Conservation (phyloP, 257 asterid genomes). For the Capsicum pubescens region DNA sequence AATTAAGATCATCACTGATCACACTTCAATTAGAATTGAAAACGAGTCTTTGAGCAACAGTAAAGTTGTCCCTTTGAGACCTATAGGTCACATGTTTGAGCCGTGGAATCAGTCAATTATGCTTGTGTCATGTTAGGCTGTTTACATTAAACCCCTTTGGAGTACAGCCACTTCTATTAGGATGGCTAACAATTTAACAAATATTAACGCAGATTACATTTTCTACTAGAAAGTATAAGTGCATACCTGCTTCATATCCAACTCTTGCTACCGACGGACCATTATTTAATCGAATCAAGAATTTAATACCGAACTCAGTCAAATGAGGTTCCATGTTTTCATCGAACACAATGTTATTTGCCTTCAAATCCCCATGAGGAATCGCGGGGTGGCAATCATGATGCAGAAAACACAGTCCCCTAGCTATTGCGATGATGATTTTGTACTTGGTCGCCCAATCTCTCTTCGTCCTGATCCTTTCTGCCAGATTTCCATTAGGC, state of each 20-base stretch:
- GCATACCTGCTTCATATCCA: slow-evolving; percentile 62
- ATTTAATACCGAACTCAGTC: slow-evolving; percentile 70
- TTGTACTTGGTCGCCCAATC: slow-evolving; percentile 76
- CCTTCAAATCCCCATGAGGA: slow-evolving; percentile 78
- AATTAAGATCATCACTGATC: slow-evolving; percentile 4
- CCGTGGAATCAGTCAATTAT: not conserved
- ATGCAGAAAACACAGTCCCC: slow-evolving; percentile 79
- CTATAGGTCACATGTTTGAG: not conserved
- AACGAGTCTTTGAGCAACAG: not conserved
- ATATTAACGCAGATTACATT: not conserved
- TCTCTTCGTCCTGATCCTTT: slow-evolving; percentile 53
- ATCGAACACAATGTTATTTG: slow-evolving; percentile 69
- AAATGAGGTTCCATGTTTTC: slow-evolving; percentile 89
- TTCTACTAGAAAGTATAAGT: not conserved
- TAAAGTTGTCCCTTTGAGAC: not conserved
- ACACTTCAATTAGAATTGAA: not conserved
- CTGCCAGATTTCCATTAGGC: slow-evolving; percentile 71
- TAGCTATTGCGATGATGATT: slow-evolving; percentile 65
- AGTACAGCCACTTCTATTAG: not conserved
- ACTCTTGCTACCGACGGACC: slow-evolving; percentile 36
- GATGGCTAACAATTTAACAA: not conserved
- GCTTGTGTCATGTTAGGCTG: no score
- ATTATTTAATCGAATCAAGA: slow-evolving; percentile 44
- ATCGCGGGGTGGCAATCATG: slow-evolving; percentile 81
- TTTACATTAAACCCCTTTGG: not conserved